Evolutionary conservation across 2,329 filamentous ascomycete genomes (phyloP), one percentile per base, ranked within the genome.

Genomic region (Periconia digitata): DNA sequence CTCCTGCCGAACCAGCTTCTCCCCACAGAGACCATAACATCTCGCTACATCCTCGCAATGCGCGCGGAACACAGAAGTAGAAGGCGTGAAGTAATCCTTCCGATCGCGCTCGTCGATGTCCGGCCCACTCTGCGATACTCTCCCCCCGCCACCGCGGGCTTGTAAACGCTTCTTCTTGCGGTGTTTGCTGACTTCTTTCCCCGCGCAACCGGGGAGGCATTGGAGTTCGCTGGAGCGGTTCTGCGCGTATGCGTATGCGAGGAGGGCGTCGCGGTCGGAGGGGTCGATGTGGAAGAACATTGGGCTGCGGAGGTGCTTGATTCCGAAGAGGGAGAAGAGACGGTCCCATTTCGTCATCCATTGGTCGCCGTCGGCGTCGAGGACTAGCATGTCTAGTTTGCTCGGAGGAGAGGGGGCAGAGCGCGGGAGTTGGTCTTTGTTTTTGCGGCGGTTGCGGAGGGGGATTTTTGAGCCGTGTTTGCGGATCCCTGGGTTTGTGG

Each of bases 231-330:
- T 69, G 49, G 84, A 79, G n/a, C 84, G 72, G 0, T 79, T 78
- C 16, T 79, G 74, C 47, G 81, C 77, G 58, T 87, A 84, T 0
- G 86, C 80, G 69, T 85, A 88, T 1, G 84, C 85, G 18, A 92
- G 72, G 58, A 92, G 72, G 0, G 85, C 85, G 71, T 92, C 89
- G 1, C 87, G 77, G 67, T 92, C 88, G 1, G 81, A 76, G 0
- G 89, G 89, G 61, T 92, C 88, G 13, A 89, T 78, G 62, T 94
- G 89, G 74, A 90, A 92, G 61, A 92, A 87, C 85, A 92, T 88
- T 0, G 87, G 89, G 56, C 87, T 91, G 15, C 89, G 79, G 34
- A 94, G 73, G 59, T 91, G 83, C 1, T 80, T 77, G 40, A 92
- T 92, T 41, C 85, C 80, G 38, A 90, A 82, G 2, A 79, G 81